A percentile compares a stretch with the other conserved stretches of the same genome.
Conservation (phyloP, 805 yeast species). For the Suhomyces pyralidae region DNA sequence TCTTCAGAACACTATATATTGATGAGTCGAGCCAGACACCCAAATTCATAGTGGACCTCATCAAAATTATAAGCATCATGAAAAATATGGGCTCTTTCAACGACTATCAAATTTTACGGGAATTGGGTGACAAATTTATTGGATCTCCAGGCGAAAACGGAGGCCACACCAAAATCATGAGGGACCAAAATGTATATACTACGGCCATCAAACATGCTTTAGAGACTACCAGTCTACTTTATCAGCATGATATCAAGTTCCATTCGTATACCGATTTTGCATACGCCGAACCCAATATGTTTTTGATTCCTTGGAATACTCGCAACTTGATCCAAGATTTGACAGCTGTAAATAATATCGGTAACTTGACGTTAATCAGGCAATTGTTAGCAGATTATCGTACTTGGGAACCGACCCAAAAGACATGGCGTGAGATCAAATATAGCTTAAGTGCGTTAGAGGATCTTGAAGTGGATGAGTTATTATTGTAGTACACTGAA, state of each 20-base stretch:
- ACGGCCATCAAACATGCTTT: constrained; percentile 29
- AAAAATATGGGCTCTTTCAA: constrained; percentile 31
- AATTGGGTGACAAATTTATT: constrained; percentile 28
- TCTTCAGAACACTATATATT: constrained; percentile 27
- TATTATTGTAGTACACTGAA: neutral
- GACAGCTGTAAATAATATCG: constrained; percentile 28
- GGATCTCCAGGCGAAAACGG: constrained; percentile 22
- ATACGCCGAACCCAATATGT: constrained; percentile 13
- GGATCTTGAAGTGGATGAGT: constrained; percentile 15
- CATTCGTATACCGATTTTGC: neutral
- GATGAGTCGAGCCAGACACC: constrained; percentile 22
- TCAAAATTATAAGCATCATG: constrained; percentile 28
- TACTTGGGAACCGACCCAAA: constrained; percentile 23
- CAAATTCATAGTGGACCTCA: constrained; percentile 24
- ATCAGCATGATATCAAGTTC: constrained; percentile 13
- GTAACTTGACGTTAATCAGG: constrained; percentile 18
- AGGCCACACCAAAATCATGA: constrained; percentile 28
- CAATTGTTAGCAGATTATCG: constrained; percentile 24
- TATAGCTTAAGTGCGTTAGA: constrained; percentile 33
- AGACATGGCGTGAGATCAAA: constrained; percentile 32
- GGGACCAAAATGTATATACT: constrained; percentile 23
- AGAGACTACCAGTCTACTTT: constrained; percentile 34
- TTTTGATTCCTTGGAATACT: constrained; percentile 37
- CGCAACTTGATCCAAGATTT: constrained; percentile 38
- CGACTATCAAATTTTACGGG: constrained; percentile 30